phyloP scores from a whole-genome alignment of 495 filamentous ascomycete genomes.

The Penicillium silybi region DNA sequence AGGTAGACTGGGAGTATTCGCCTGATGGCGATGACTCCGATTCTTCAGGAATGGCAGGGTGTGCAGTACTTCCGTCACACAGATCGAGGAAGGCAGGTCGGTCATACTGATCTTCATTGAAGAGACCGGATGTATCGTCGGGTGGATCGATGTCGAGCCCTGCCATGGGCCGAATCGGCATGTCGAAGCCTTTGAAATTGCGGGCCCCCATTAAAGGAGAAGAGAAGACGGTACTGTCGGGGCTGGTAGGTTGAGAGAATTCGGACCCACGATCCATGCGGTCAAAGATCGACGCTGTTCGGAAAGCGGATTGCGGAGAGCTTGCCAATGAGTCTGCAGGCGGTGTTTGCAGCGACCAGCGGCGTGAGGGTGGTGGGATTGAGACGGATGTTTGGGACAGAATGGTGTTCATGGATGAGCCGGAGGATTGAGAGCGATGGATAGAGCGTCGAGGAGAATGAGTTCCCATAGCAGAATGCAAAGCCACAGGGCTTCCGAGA shows the following conservation, averaged over 20 bases:
- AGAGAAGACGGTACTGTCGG: slow-evolving; percentile 62
- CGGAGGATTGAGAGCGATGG: slow-evolving; percentile 39
- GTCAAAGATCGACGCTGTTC: slow-evolving; percentile 77
- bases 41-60: slow-evolving; percentile 43
- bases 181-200: slow-evolving; percentile 52
- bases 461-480: slow-evolving; percentile 51
- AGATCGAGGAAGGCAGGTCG: slow-evolving; percentile 7
- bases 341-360: slow-evolving; percentile 69
- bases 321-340: slow-evolving; percentile 69
- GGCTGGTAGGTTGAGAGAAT: slow-evolving; percentile 68
- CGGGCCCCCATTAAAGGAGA: slow-evolving; percentile 36
- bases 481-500: slow-evolving; percentile 50
- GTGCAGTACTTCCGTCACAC: slow-evolving; percentile 14
- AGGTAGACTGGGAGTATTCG: slow-evolving; percentile 3
- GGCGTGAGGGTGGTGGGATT: slow-evolving; percentile 48
- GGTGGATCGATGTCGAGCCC: slow-evolving; percentile 13
- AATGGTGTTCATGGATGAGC: slow-evolving; percentile 53
- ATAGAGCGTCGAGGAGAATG: slow-evolving; percentile 39
- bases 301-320: slow-evolving; percentile 72
- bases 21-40: slow-evolving; percentile 26
- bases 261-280: slow-evolving; percentile 50
- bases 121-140: slow-evolving; percentile 6
- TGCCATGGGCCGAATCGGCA: slow-evolving; percentile 46
- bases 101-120: slow-evolving; percentile 26
- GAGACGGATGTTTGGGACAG: slow-evolving; percentile 62